Conservation (phyloP, 441 rosid genomes). For the Adansonia grandidieri region DNA sequence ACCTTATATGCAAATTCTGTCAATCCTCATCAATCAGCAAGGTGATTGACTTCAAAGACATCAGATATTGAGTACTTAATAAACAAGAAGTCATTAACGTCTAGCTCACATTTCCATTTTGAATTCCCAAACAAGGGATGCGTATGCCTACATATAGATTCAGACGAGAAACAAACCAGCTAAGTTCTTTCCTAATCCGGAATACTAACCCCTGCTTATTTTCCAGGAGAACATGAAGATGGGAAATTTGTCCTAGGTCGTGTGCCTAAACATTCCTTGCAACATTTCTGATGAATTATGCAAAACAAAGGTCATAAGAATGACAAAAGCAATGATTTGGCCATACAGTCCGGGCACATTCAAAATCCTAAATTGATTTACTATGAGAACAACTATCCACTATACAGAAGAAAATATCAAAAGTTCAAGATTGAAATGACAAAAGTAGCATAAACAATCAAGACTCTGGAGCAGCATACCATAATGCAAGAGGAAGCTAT, state of each 20-base stretch:
- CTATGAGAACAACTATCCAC: not conserved
- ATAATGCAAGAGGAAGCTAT: not conserved
- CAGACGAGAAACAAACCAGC: not conserved
- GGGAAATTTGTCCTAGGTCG: not conserved
- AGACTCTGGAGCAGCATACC: not conserved
- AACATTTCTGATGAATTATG: not conserved
- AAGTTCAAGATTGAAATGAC: not conserved
- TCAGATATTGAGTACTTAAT: not conserved
- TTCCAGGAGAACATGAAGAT: not conserved
- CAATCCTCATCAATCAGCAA: not conserved
- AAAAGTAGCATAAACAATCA: not conserved
- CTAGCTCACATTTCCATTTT: constrained; percentile 15
- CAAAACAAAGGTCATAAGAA: not conserved
- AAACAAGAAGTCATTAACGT: not conserved
- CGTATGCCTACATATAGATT: not conserved
- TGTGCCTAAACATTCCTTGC: not conserved
- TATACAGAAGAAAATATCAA: not conserved
- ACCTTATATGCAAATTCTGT: not conserved
- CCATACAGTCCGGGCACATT: not conserved
- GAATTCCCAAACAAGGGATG: not conserved
- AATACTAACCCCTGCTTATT: constrained; percentile 3
- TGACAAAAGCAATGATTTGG: not conserved
- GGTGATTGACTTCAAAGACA: not conserved
- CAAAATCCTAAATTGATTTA: not conserved
- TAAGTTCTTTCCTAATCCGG: constrained; percentile 4